Evolutionary conservation across 2,329 filamentous ascomycete species (phyloP).

Genomic region (Monilinia fructicola): DNA sequence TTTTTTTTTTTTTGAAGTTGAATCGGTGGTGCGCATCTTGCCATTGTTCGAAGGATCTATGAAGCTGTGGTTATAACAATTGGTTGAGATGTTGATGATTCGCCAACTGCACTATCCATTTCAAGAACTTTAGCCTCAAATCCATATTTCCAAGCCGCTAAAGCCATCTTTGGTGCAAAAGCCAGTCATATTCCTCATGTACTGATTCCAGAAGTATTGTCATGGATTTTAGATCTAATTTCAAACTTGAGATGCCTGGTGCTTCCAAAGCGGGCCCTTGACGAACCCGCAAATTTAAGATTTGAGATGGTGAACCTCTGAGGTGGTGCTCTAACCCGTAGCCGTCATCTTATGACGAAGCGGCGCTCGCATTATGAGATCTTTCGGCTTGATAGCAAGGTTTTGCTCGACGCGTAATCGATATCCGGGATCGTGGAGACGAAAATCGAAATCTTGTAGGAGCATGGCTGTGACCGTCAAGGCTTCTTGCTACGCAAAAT

Average conservation of each 20-base stretch:
- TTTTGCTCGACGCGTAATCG: conserved; percentile 54
- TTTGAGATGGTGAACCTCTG: conserved; percentile 16
- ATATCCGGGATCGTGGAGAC: conserved; percentile 60
- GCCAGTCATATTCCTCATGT: conserved; percentile 73
- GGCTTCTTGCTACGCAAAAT: conserved; percentile 74
- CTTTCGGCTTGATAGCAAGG: conserved; percentile 62
- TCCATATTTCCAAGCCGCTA: conserved; percentile 57
- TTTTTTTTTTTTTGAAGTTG: neutral
- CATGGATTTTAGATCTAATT: conserved; percentile 40
- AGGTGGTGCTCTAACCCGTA: conserved; percentile 45
- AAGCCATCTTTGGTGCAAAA: conserved; percentile 61
- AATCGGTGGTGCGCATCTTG: neutral
- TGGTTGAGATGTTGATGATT: conserved; percentile 59
- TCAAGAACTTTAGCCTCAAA: conserved; percentile 53
- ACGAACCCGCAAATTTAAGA: neutral
- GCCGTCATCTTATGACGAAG: conserved; percentile 52
- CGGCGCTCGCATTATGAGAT: conserved; percentile 60
- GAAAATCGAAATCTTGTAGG: conserved; percentile 70
- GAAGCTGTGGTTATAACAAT: conserved; percentile 67
- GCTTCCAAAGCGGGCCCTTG: neutral
- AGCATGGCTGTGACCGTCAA: conserved; percentile 61
- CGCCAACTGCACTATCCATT: conserved; percentile 61
- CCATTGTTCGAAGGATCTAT: neutral
- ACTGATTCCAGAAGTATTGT: conserved; percentile 74
- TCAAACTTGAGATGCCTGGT: neutral